Conservation (phyloP, 306 rosid species). For the Corylus americana region DNA sequence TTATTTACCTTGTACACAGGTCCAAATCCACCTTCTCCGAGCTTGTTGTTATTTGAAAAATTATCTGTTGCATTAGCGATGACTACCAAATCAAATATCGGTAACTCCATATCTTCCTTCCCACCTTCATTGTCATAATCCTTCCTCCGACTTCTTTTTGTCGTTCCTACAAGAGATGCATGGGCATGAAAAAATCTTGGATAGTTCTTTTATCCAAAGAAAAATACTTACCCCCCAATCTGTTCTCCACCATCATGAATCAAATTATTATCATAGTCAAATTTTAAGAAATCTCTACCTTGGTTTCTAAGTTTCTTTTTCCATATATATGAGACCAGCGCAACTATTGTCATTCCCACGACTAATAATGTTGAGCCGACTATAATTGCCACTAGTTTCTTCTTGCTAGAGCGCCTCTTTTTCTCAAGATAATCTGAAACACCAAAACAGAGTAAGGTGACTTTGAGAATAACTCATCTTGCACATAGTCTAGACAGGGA, state of each 20-base stretch:
- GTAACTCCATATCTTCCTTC: slow-evolving; percentile 49
- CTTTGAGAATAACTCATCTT: no score
- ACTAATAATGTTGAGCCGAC: background rate
- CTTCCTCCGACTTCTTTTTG: no score
- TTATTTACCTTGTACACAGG: slow-evolving; percentile 51
- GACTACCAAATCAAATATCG: slow-evolving; percentile 34
- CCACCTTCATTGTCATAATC: background rate
- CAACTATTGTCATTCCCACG: background rate
- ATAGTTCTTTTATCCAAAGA: background rate
- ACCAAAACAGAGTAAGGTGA: background rate
- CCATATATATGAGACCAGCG: background rate
- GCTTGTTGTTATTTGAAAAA: slow-evolving; percentile 47
- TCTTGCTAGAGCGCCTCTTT: background rate
- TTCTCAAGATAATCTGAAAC: background rate
- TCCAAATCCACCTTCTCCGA: slow-evolving; percentile 74
- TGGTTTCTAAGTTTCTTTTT: background rate
- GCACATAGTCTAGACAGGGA: no score
- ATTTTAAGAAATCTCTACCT: background rate
- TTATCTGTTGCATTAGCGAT: slow-evolving; percentile 44
- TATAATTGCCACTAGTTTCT: background rate
- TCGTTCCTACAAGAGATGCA: background rate
- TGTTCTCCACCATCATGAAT: background rate
- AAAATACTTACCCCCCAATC: background rate
- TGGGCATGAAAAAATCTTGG: background rate
- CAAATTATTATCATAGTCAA: background rate